Conservation (phyloP, 306 rosid genomes). For the Dalbergia cochinchinensis region DNA sequence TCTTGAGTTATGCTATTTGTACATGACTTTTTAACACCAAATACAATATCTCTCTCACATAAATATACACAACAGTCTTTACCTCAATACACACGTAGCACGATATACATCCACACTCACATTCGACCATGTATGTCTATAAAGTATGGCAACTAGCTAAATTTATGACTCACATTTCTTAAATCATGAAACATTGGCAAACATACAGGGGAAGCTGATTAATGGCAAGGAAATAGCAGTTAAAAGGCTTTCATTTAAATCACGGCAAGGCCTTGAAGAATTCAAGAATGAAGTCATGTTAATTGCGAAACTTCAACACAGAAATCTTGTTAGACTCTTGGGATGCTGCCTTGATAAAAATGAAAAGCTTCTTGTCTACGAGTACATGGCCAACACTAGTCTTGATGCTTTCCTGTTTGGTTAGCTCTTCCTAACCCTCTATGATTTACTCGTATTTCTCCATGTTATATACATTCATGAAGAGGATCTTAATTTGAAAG, state of each 20-base stretch:
- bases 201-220: conserved; percentile 44
- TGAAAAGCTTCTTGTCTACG: conserved; percentile 47
- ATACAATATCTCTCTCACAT: too few relatives aligned
- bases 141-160: background rate
- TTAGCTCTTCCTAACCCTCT: conserved; percentile 4
- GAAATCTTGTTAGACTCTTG: conserved; percentile 40
- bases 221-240: conserved; percentile 51
- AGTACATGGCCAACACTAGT: conserved; percentile 47
- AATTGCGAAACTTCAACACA: conserved; percentile 48
- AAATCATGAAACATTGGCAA: background rate
- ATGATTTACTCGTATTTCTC: background rate
- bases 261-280: conserved; percentile 47
- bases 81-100: too few relatives aligned
- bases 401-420: conserved; percentile 52
- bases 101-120: too few relatives aligned
- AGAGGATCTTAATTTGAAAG: background rate
- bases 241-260: conserved; percentile 45
- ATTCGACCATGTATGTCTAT: background rate
- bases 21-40: too few relatives aligned
- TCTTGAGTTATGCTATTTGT: background rate
- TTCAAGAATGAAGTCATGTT: conserved; percentile 36
- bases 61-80: too few relatives aligned
- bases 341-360: conserved; percentile 49
- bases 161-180: background rate
- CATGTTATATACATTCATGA: background rate